phyloP scores from a whole-genome alignment of 129 eudicot species.

The Flaveria bidentis region DNA sequence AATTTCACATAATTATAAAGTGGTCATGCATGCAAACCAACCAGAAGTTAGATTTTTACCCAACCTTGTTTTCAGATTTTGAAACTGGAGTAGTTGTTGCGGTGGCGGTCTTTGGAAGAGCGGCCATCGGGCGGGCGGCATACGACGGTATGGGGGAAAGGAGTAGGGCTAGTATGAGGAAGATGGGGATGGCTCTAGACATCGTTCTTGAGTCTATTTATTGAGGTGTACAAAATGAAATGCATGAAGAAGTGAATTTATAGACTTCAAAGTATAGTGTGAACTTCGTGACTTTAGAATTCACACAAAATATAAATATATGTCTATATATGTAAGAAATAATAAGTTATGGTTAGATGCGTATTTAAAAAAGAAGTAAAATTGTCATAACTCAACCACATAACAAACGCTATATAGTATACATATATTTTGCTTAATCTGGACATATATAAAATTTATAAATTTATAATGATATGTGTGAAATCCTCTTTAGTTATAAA shows the following conservation, averaged over 20 bases:
- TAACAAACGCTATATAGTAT: too few species aligned
- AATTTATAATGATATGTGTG: too few species aligned
- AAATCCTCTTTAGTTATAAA: too few species aligned
- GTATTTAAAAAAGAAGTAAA: too few species aligned
- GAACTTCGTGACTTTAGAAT: constrained; percentile 26
- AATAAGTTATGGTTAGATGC: too few species aligned
- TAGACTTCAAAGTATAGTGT: constrained; percentile 28
- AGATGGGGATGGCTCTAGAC: constrained; percentile 24
- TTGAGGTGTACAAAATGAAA: neutral
- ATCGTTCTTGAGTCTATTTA: constrained; percentile 18
- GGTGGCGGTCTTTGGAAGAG: neutral
- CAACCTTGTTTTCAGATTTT: constrained; percentile 23
- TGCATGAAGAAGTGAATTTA: constrained; percentile 11
- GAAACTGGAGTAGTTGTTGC: neutral
- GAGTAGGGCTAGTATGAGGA: constrained; percentile 26
- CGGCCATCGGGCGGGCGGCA: constrained; percentile 13
- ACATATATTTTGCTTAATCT: too few species aligned
- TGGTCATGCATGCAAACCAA: constrained; percentile 12
- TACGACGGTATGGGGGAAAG: constrained; percentile 4
- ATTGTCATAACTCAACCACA: too few species aligned
- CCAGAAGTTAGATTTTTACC: neutral
- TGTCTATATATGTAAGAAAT: neutral
- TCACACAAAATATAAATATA: neutral
- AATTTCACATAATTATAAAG: neutral
- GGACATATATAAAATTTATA: too few species aligned